A percentile compares a stretch with the other conserved stretches of the same genome.
phyloP scores from a whole-genome alignment of 345 rosid genomes.

The Excoecaria agallocha region DNA sequence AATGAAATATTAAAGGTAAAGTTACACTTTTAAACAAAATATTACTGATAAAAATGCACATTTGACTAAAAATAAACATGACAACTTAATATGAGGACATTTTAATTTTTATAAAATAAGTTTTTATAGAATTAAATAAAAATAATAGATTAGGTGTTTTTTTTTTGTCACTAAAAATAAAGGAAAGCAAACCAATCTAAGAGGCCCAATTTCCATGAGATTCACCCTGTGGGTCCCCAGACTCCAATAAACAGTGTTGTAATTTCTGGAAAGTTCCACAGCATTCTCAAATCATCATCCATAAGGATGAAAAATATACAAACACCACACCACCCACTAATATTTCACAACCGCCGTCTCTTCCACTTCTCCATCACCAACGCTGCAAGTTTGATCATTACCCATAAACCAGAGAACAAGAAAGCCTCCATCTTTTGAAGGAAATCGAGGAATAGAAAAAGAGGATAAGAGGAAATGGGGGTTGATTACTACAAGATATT shows the following conservation, averaged over 20 bases:
- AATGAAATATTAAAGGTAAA: too few species aligned
- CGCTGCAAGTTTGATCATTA: background rate
- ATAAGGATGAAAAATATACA: background rate
- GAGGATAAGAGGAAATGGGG: constrained; percentile 18
- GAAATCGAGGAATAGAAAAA: background rate
- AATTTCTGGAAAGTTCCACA: constrained; percentile 18
- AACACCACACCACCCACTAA: background rate
- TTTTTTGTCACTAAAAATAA: too few species aligned
- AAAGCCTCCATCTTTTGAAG: background rate
- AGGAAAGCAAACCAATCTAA: too few species aligned
- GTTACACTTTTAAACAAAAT: too few species aligned
- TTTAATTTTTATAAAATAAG: too few species aligned
- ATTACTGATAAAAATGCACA: too few species aligned
- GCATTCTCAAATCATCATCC: constrained; percentile 5
- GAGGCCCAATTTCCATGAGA: too few species aligned
- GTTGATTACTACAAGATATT: constrained; percentile 32
- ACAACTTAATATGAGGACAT: too few species aligned
- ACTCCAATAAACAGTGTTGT: background rate
- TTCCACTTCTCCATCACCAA: background rate
- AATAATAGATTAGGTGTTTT: too few species aligned
- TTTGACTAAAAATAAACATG: too few species aligned
- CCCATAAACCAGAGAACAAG: background rate
- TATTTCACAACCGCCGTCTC: background rate
- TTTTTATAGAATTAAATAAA: too few species aligned
- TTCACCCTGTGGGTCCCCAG: too few species aligned